Evolutionary conservation across 371 early-diverging fungal species (phyloP).

Genomic region (Mucor lusitanicus): DNA sequence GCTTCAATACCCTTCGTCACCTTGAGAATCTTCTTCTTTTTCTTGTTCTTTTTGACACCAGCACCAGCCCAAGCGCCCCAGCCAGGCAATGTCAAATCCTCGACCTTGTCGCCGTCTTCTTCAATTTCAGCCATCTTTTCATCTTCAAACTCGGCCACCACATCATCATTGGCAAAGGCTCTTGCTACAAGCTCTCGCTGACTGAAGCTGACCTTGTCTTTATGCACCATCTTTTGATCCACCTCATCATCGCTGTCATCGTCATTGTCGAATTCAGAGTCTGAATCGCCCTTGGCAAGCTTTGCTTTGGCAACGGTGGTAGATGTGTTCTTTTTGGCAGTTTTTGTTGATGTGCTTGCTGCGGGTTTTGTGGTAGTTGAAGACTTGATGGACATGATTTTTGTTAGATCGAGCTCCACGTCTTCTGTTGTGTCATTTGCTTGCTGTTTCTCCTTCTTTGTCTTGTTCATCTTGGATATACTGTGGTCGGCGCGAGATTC

Average conservation of each 20-base stretch:
- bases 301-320: slow-evolving; percentile 16
- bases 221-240: slow-evolving; percentile 43
- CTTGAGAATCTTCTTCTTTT: slow-evolving; percentile 64
- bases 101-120: slow-evolving; percentile 76
- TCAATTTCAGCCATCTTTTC: slow-evolving; percentile 76
- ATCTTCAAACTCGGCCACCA: slow-evolving; percentile 84
- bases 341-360: background rate
- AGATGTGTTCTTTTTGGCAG: background rate
- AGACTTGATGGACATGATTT: slow-evolving; percentile 11
- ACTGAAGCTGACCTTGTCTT: slow-evolving; percentile 62
- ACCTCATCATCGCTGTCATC: slow-evolving; percentile 35
- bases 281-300: slow-evolving; percentile 20
- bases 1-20: slow-evolving; percentile 69
- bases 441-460: slow-evolving; percentile 38
- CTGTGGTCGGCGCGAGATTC: slow-evolving; percentile 62
- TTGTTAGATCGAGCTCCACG: slow-evolving; percentile 55
- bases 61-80: slow-evolving; percentile 95
- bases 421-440: slow-evolving; percentile 48
- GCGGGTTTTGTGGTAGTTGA: background rate
- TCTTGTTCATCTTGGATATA: slow-evolving; percentile 57
- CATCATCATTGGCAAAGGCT: slow-evolving; percentile 93
- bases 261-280: slow-evolving; percentile 20
- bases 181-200: slow-evolving; percentile 88
- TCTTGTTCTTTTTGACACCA: slow-evolving; percentile 60
- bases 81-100: slow-evolving; percentile 89